Percentiles rank a stretch among this genome's conserved stretches.
Evolutionary conservation across 169 alveolate genomes (phyloP).

Genomic region (Babesia microti): DNA sequence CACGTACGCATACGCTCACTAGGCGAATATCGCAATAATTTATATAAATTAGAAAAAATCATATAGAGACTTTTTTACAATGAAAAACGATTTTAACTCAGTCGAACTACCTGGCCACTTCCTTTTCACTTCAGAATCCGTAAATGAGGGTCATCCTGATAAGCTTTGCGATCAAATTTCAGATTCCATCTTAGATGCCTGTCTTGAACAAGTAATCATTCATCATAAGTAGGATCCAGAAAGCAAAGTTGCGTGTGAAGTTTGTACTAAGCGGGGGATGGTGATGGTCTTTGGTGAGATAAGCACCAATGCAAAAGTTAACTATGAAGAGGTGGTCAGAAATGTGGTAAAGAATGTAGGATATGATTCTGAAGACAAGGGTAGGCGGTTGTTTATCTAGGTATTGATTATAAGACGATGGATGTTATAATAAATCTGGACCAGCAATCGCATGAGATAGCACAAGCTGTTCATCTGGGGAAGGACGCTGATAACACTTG

Average conservation of each 20-base stretch:
- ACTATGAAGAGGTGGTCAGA: constrained; percentile 87
- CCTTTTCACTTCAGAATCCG: constrained; percentile 97
- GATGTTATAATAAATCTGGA: constrained; percentile 84
- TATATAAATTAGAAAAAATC: no score
- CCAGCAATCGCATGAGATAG: constrained; percentile 89
- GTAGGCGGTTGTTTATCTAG: constrained; percentile 50
- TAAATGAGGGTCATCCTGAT: constrained; percentile 99
- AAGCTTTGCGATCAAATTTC: constrained; percentile 98
- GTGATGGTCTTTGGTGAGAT: constrained; percentile 96
- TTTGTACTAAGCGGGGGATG: constrained; percentile 86
- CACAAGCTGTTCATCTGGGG: constrained; percentile 88
- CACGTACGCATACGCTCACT: no score
- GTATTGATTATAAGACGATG: constrained; percentile 89
- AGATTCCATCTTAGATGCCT: constrained; percentile 98
- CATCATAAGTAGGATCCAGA: constrained; percentile 65
- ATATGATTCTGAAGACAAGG: constrained; percentile 72
- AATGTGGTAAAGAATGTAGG: constrained; percentile 84
- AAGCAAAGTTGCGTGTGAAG: constrained; percentile 89
- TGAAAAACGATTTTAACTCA: no score
- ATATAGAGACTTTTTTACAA: no score
- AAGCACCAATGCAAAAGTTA: constrained; percentile 79
- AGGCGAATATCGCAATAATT: no score
- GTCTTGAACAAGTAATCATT: constrained; percentile 74
- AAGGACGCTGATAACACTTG: constrained; percentile 86
- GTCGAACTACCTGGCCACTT: constrained; percentile 75